Evolutionary conservation across 1,139 yeast genomes (phyloP).

Genomic region (Pichia sp.): DNA sequence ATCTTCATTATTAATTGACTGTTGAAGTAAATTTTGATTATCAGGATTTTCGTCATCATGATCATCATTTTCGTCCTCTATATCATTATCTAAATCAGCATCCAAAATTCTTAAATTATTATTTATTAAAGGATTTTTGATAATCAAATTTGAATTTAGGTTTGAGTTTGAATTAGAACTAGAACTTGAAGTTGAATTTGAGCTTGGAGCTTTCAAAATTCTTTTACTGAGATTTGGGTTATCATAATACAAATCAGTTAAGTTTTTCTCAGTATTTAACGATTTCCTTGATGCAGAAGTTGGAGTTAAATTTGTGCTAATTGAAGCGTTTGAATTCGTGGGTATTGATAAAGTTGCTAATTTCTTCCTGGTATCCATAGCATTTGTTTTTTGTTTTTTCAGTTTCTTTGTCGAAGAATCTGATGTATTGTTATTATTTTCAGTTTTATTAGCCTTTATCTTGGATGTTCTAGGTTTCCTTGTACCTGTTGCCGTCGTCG

Average conservation of each 20-base stretch:
- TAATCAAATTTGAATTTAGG: background rate
- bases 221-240: constrained; percentile 9
- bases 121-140: background rate
- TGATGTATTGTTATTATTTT: background rate
- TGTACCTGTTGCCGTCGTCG: constrained; percentile 38
- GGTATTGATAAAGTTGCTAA: background rate
- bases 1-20: background rate
- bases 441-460: background rate
- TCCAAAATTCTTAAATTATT: background rate
- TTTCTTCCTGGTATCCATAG: background rate
- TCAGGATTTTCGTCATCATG: background rate
- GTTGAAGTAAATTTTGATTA: background rate
- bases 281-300: constrained; percentile 7
- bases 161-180: background rate
- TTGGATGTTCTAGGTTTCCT: constrained; percentile 16
- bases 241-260: background rate
- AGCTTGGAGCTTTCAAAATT: constrained; percentile 22
- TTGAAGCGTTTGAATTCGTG: background rate
- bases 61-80: constrained; percentile 4
- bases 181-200: background rate
- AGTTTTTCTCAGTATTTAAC: background rate
- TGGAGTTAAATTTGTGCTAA: background rate
- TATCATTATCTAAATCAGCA: constrained; percentile 4
- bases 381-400: background rate
- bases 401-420: background rate